Conservation (phyloP, 768 basidiomycete species). For the Amanita phalloides region DNA sequence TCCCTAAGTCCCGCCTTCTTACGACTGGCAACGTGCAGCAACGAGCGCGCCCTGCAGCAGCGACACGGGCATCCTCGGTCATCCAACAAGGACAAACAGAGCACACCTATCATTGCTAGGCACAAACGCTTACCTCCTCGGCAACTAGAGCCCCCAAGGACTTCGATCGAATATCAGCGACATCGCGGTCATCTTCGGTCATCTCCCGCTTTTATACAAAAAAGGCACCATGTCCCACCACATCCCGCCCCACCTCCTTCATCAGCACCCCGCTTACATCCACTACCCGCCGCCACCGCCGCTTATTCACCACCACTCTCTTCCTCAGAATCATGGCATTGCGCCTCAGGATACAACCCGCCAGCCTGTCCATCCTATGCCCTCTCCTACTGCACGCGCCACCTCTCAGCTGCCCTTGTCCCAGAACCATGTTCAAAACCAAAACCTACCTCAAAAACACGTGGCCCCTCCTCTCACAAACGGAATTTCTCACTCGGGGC, state of each 20-base stretch:
- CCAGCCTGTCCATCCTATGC: constrained; percentile 6
- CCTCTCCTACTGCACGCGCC: not conserved
- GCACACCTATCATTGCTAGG: constrained; percentile 2
- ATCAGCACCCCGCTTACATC: constrained; percentile 8
- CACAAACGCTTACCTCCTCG: not conserved
- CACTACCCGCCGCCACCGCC: constrained; percentile 7
- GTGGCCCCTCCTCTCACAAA: constrained; percentile 6
- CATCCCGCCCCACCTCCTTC: constrained; percentile 21
- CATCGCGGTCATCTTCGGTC: constrained; percentile 6
- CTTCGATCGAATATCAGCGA: constrained; percentile 7
- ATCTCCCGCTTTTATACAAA: constrained; percentile 1
- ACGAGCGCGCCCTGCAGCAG: not conserved
- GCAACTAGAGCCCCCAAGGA: constrained; percentile 6
- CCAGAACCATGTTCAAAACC: constrained; percentile 8
- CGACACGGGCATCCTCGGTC: constrained; percentile 5
- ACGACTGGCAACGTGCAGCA: not conserved
- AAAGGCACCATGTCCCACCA: constrained; percentile 29
- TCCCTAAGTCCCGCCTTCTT: constrained; percentile 4
- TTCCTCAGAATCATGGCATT: constrained; percentile 10
- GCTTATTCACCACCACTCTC: constrained; percentile 9
- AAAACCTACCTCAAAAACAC: not conserved
- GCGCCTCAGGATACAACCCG: constrained; percentile 19
- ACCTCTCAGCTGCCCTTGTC: constrained; percentile 11
- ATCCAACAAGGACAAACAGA: constrained; percentile 6
- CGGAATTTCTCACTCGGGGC: constrained; percentile 12